These are phyloP conservation scores for Talaromyces borbonicus DNA, from an alignment of 495 filamentous ascomycete genomes.

Conservation along the genomic window DNA sequence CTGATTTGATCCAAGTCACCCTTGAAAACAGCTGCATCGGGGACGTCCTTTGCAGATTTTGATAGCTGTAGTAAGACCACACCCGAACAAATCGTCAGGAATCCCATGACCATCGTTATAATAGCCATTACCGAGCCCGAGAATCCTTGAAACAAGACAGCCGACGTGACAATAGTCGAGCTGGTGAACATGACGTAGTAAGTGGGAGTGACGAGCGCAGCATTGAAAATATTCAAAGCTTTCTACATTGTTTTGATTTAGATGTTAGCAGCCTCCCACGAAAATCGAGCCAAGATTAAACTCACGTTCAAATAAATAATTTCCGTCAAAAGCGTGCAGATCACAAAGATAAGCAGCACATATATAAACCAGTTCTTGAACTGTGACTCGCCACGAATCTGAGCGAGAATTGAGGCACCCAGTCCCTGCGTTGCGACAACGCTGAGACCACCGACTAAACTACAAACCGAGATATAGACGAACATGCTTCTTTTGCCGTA, in stretches of 20 bases:
- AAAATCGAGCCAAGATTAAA: slow-evolving; percentile 10
- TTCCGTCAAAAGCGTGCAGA: slow-evolving; percentile 78
- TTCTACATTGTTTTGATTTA: slow-evolving; percentile 65
- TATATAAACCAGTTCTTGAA: slow-evolving; percentile 98
- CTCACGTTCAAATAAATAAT: slow-evolving; percentile 93
- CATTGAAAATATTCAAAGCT: slow-evolving; percentile 97
- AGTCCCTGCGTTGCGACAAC: slow-evolving; percentile 93
- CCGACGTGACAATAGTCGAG: slow-evolving; percentile 86
- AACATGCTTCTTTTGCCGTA: slow-evolving; percentile 97
- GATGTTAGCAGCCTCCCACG: slow-evolving; percentile 18
- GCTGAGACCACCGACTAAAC: slow-evolving; percentile 85
- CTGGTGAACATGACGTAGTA: slow-evolving; percentile 98
- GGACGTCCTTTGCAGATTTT: slow-evolving; percentile 95
- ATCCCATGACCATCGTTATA: slow-evolving; percentile 83
- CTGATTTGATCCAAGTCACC: slow-evolving; percentile 92
- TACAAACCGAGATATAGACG: slow-evolving; percentile 93
- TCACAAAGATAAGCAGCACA: slow-evolving; percentile 82
- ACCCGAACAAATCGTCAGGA: slow-evolving; percentile 87
- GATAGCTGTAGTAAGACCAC: slow-evolving; percentile 97
- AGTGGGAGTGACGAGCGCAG: slow-evolving; percentile 91
- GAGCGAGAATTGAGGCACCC: slow-evolving; percentile 82
- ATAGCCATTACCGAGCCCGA: slow-evolving; percentile 76
- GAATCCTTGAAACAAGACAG: slow-evolving; percentile 89
- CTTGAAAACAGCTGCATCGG: slow-evolving; percentile 84
- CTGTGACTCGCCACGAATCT: slow-evolving; percentile 69